phyloP scores from a whole-genome alignment of 495 filamentous ascomycete species.

The Talaromyces thailandensis region DNA sequence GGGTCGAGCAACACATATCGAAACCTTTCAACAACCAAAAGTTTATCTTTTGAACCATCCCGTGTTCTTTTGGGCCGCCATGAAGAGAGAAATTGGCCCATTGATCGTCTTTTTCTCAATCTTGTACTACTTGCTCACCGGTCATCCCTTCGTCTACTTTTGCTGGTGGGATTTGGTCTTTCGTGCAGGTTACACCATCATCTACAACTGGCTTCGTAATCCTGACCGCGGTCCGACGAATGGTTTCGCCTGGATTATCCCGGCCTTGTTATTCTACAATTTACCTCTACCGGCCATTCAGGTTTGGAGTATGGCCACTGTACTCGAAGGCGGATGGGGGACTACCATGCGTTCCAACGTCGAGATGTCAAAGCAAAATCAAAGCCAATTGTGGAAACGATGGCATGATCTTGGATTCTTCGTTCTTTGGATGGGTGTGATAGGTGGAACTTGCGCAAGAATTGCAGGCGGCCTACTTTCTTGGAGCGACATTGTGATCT shows the following conservation, averaged over 20 bases:
- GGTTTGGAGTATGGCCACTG: constrained; percentile 21
- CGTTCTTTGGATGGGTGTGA: constrained; percentile 20
- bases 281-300: constrained; percentile 23
- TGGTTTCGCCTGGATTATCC: constrained; percentile 15
- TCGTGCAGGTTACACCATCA: constrained; percentile 17
- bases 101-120: constrained; percentile 17
- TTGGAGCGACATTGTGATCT: not conserved
- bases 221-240: constrained; percentile 14
- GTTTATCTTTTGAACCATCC: constrained; percentile 22
- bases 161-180: constrained; percentile 17
- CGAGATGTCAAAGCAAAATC: constrained; percentile 12
- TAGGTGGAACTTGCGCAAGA: constrained; percentile 13
- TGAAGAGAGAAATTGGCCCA: constrained; percentile 21
- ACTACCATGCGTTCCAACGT: constrained; percentile 19
- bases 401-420: constrained; percentile 19
- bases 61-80: constrained; percentile 24
- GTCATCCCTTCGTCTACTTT: constrained; percentile 18
- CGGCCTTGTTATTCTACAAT: constrained; percentile 21
- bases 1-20: constrained; percentile 24
- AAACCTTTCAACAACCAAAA: constrained; percentile 24
- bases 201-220: constrained; percentile 20
- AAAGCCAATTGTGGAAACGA: constrained; percentile 14
- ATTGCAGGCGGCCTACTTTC: constrained; percentile 6
- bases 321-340: constrained; percentile 24
- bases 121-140: constrained; percentile 20